Percentiles rank a stretch among this genome's conserved stretches.
Conservation (phyloP, 2,329 filamentous ascomycete species). For the Cryphonectria nitschkei region DNA sequence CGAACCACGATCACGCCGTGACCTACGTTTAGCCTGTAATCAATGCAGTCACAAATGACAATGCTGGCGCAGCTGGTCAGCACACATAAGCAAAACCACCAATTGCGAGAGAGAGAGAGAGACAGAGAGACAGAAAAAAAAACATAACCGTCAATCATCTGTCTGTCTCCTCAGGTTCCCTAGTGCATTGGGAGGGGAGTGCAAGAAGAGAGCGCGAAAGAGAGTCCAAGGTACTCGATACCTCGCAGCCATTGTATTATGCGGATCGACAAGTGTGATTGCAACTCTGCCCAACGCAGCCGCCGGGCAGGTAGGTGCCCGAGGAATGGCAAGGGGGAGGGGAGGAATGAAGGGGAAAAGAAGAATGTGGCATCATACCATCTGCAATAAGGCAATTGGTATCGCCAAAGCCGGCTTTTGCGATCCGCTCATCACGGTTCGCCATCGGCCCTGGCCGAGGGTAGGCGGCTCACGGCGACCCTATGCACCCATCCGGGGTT, state of each 20-base stretch:
- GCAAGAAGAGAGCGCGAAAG: slow-evolving; percentile 7
- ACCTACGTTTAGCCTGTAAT: neutral
- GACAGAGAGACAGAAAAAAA: no score
- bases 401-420: neutral
- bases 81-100: slow-evolving; percentile 17
- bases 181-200: slow-evolving; percentile 17
- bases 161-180: neutral
- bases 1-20: slow-evolving; percentile 4
- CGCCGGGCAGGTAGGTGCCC: slow-evolving; percentile 4
- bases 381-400: neutral
- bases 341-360: neutral
- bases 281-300: slow-evolving; percentile 12
- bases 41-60: slow-evolving; percentile 13
- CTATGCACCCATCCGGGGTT: slow-evolving; percentile 4
- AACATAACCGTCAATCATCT: neutral
- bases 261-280: slow-evolving; percentile 15
- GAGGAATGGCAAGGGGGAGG: neutral
- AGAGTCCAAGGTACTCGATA: slow-evolving; percentile 1
- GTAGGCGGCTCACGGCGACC: slow-evolving; percentile 7
- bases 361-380: slow-evolving; percentile 4
- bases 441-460: slow-evolving; percentile 10
- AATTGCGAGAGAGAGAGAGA: no score
- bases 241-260: neutral
- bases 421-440: slow-evolving; percentile 6
- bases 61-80: slow-evolving; percentile 23